Percentiles rank a stretch among this genome's conserved stretches.
phyloP scores from a whole-genome alignment of 345 rosid species.

The Lagerstroemia speciosa region DNA sequence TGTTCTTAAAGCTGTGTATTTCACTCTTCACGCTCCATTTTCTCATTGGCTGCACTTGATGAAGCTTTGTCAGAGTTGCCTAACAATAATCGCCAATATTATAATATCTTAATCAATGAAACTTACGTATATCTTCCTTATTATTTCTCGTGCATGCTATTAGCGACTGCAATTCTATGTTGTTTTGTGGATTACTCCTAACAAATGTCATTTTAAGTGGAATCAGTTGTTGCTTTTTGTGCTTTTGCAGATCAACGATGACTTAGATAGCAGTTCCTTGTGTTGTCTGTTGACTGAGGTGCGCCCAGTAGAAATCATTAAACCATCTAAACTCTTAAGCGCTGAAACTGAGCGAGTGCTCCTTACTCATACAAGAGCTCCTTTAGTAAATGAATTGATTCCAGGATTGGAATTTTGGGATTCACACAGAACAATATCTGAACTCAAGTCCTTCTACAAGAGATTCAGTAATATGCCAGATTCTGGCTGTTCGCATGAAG shows the following conservation, averaged over 20 bases:
- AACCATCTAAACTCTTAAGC: conserved; percentile 63
- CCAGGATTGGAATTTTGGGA: conserved; percentile 85
- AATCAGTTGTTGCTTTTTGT: background rate
- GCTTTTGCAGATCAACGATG: conserved; percentile 66
- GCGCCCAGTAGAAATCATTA: conserved; percentile 91
- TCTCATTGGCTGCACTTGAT: background rate
- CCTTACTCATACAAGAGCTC: conserved; percentile 74
- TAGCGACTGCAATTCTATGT: background rate
- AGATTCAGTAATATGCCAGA: conserved; percentile 27
- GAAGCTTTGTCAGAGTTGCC: background rate
- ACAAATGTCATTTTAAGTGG: background rate
- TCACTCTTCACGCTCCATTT: background rate
- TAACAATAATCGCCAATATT: background rate
- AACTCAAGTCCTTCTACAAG: conserved; percentile 47
- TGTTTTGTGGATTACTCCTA: background rate
- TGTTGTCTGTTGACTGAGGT: conserved; percentile 73
- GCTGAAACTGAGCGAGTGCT: conserved; percentile 68
- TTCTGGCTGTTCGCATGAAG: conserved; percentile 24
- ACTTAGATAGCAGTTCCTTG: conserved; percentile 66
- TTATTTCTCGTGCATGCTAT: background rate
- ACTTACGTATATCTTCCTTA: background rate
- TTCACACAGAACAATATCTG: conserved; percentile 62
- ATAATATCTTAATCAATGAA: background rate
- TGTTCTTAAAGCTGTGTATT: conserved; percentile 4
- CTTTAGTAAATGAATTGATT: conserved; percentile 72